Base-by-base conservation (phyloP, 2,329 filamentous ascomycete genomes). In the Aureobasidium musti region DNA sequence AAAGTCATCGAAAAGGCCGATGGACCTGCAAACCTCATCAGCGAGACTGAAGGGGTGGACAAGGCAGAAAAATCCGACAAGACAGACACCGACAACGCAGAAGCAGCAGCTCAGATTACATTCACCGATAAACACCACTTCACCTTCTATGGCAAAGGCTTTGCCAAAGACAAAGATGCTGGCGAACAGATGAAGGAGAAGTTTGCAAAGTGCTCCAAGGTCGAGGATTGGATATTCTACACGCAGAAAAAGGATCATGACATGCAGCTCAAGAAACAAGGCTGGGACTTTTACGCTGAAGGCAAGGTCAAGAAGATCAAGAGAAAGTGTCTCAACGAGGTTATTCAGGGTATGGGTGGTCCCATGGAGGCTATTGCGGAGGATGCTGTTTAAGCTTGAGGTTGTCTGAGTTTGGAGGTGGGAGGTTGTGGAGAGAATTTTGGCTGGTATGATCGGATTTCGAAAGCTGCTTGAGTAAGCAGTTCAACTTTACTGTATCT, bases 161-260 rank as follows among this genome's bases (percentile, higher is more conserved):
- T 57, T 41, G 53, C 21, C 11, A 35, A 35, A 35, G 53, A 43
- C 23, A 21, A 39, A 13, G 19, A 57, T 10, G 2, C 10, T 28
- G 53, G 53, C 6, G 11, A 41, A 6, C 10, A 57, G 11, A 5
- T 57, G 10, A 35, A 57, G n/a, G 5, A 26, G 10, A 41, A 17
- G 6, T 7, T 41, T 7, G 53, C 6, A 28, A 17, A 57, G 11
- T 57, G 53, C 23, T 39, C 33, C 21, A 26, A 57, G 17, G 23
- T 41, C 33, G 43, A 57, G 53, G 53, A 41, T 10, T 57, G 53
- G 53, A 57, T 26, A 21, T 57, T 57, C 11, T 39, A 57, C n/a
- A 57, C 33, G 5, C 53, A 41, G 6, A 41, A 57, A 11, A 26
- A 57, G 21, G 53, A 41, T 28, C n/a, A 26, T 6, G 35, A 26